Evolutionary conservation across 306 rosid genomes (phyloP).

Genomic region (Rubus parviflorus): DNA sequence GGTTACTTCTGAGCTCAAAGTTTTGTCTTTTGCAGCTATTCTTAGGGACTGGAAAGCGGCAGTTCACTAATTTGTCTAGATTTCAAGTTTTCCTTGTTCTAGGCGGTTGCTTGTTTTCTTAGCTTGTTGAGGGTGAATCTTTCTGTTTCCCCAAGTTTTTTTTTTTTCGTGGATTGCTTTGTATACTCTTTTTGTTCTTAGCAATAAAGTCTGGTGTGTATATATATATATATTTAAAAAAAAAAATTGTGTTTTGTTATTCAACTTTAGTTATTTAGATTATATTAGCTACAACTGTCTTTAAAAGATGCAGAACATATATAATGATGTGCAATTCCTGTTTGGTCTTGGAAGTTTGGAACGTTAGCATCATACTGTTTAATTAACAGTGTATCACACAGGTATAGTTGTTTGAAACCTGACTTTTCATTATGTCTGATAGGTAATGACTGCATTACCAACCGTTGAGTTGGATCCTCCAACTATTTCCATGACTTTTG

Average conservation of each 20-base stretch:
- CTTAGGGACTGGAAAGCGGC: neutral
- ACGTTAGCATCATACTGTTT: neutral
- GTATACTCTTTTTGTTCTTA: neutral
- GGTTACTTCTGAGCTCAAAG: neutral
- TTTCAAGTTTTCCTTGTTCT: neutral
- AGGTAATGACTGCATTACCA: constrained; percentile 82
- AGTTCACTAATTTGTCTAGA: neutral
- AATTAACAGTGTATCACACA: neutral
- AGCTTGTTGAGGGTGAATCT: neutral
- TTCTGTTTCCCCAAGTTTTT: neutral
- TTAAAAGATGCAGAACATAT: neutral
- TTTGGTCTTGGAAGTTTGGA: no score
- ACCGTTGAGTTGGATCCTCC: constrained; percentile 95
- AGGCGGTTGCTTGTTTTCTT: neutral
- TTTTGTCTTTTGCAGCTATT: neutral
- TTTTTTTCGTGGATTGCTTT: no score
- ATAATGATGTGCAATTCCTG: neutral
- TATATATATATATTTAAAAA: no score
- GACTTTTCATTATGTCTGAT: constrained; percentile 8
- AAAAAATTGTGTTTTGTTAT: neutral
- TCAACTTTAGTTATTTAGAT: neutral
- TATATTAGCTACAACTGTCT: neutral
- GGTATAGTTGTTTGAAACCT: neutral
- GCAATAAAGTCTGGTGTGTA: neutral
- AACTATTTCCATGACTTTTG: constrained; percentile 98